phyloP scores from a whole-genome alignment of 495 filamentous ascomycete genomes.

The Penicillium ucsense region DNA sequence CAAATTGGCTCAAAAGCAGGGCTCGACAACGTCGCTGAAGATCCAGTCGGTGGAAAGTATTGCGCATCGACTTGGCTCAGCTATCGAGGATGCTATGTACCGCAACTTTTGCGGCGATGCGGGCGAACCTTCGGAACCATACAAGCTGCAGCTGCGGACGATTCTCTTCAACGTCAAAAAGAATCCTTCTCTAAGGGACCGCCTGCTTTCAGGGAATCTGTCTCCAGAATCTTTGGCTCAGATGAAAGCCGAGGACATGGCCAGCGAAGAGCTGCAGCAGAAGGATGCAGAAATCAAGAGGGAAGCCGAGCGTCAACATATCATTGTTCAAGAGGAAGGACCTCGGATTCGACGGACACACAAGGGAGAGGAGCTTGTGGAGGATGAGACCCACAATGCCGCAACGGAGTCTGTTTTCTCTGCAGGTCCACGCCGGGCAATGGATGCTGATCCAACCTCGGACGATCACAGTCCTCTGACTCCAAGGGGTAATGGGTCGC shows the following conservation, averaged over 20 bases:
- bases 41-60: constrained; percentile 39
- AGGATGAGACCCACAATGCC: constrained; percentile 46
- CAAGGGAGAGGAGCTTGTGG: constrained; percentile 88
- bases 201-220: constrained; percentile 60
- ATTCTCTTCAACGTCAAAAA: constrained; percentile 76
- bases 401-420: constrained; percentile 43
- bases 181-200: constrained; percentile 68
- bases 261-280: constrained; percentile 77
- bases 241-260: constrained; percentile 84
- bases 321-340: constrained; percentile 70
- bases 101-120: constrained; percentile 41
- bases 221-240: constrained; percentile 62
- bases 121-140: constrained; percentile 42
- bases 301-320: constrained; percentile 79
- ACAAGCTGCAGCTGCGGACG: constrained; percentile 49
- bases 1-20: constrained; percentile 39
- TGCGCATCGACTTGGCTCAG: constrained; percentile 48
- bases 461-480: constrained; percentile 24
- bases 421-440: constrained; percentile 27
- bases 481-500: constrained; percentile 19
- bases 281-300: constrained; percentile 64
- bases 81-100: constrained; percentile 67
- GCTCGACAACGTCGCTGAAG: constrained; percentile 41
- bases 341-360: constrained; percentile 85
- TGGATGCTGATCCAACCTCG: constrained; percentile 30